Evolutionary conservation across 2,329 filamentous ascomycete species (phyloP).

Genomic region (Zymoseptoria pseudotritici): DNA sequence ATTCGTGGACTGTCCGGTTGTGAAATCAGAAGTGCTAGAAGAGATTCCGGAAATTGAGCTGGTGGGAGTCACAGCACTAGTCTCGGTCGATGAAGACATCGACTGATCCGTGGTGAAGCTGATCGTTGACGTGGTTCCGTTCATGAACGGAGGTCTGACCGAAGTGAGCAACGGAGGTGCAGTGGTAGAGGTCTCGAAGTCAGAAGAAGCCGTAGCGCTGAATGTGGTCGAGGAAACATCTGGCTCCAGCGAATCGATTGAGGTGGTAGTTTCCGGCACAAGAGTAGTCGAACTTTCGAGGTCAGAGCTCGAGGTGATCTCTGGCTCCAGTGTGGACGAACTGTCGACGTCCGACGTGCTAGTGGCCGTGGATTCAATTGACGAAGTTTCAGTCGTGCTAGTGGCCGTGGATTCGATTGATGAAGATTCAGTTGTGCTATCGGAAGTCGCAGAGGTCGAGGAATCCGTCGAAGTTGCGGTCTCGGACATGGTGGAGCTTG

Average conservation of each 20-base stretch:
- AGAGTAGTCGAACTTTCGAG: background rate
- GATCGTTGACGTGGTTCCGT: slow-evolving; percentile 17
- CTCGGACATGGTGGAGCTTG: background rate
- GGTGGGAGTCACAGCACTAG: no score
- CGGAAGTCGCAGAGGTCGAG: background rate
- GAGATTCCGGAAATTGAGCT: background rate
- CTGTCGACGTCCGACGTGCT: background rate
- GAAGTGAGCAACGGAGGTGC: no score
- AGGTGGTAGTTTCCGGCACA: background rate
- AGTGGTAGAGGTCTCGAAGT: background rate
- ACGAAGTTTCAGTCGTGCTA: background rate
- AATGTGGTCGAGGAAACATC: background rate
- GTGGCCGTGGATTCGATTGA: slow-evolving; percentile 8
- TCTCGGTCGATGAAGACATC: no score
- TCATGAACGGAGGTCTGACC: no score
- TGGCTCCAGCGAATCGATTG: background rate
- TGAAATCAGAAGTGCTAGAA: background rate
- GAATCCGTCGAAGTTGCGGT: slow-evolving; percentile 1
- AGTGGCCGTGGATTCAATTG: slow-evolving; percentile 8
- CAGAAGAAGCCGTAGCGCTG: background rate
- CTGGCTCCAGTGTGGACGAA: background rate
- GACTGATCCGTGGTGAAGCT: slow-evolving; percentile 4
- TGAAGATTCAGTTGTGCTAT: background rate
- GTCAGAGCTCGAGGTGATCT: background rate
- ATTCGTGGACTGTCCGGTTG: background rate